Base-by-base conservation (phyloP, 805 yeast species). In the Yarrowia osloensis region DNA sequence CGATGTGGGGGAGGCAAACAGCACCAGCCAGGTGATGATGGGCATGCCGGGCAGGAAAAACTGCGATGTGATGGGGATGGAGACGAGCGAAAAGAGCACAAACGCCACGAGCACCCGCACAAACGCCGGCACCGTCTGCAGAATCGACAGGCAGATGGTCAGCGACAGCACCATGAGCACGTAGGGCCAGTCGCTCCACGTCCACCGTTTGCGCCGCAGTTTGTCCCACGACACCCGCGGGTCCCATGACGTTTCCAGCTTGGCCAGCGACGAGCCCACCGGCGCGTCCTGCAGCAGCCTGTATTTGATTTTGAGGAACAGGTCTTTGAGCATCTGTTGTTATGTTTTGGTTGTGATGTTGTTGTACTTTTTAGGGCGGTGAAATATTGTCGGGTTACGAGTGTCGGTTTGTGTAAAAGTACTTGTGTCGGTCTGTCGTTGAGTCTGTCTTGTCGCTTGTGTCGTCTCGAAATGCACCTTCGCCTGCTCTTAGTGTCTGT, bases 1-100 rank as follows among this genome's bases (percentile, higher is more conserved):
- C 72, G 86, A 87, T 17, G 90, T 83, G 50, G 92, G 86, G 28
- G 88, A 84, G 78, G 89, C 91, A 78, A 88, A 93, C 65, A 94
- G 81, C 26, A 91, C 86, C 71, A 91, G 83, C 97, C 97, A 93
- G 2, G 96, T 82, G 67, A 88, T 84, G 24, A 94, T 86, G 3
- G 98, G 98, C 74, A 90, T 77, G 15, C 91, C 95, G 71, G 86
- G 87, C 63, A 91, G 81, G 76, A 91, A 90, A 75, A 93, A 91
- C 76, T 94, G 98, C 8, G 89, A 83, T 1, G 95, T 86, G 50
- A 89, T 76, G 8, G 98, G 98, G 15, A 92, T 73, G 62, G 89
- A 78, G 69, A 89, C 80, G 12, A 82, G 71, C 22, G 80, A 67
- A 39, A 82, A 76, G 44, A 85, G 78, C 26, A 83, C 71, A 15